Percentiles rank a stretch among this genome's conserved stretches.
phyloP scores from a whole-genome alignment of 2,329 filamentous ascomycete species.

The Monilinia fructicola region DNA sequence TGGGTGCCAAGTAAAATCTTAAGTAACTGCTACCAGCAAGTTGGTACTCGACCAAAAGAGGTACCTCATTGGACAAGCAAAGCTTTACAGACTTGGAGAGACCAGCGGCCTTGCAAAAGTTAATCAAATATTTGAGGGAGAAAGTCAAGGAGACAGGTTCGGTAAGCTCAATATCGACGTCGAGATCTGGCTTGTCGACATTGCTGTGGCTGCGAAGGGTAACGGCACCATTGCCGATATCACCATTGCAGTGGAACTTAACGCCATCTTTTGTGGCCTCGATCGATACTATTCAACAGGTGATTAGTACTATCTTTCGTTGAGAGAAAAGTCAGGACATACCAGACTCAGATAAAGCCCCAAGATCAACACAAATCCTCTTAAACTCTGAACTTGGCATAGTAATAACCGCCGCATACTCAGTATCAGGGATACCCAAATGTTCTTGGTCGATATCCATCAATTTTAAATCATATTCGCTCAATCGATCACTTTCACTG shows the following conservation, averaged over 20 bases:
- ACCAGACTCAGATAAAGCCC: constrained; percentile 94
- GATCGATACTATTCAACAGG: constrained; percentile 71
- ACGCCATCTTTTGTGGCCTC: constrained; percentile 96
- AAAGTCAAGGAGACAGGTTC: constrained; percentile 95
- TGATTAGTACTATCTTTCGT: constrained; percentile 26
- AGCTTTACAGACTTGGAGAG: constrained; percentile 83
- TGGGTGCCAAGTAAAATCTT: constrained; percentile 96
- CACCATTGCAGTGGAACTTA: constrained; percentile 89
- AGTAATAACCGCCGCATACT: constrained; percentile 86
- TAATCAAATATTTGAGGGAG: constrained; percentile 98
- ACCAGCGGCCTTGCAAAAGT: constrained; percentile 97
- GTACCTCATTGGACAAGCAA: constrained; percentile 93
- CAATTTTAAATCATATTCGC: constrained; percentile 99
- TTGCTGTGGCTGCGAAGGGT: constrained; percentile 86
- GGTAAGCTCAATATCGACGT: constrained; percentile 84
- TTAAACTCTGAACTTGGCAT: constrained; percentile 91
- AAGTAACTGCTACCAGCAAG: constrained; percentile 81
- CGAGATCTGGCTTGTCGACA: constrained; percentile 82
- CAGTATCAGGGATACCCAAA: constrained; percentile 97
- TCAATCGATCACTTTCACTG: constrained; percentile 81
- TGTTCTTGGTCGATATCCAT: constrained; percentile 99
- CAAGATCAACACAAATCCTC: constrained; percentile 90
- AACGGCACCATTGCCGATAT: constrained; percentile 94
- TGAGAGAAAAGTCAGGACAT: constrained; percentile 41
- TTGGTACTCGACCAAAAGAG: constrained; percentile 89